These are phyloP conservation scores for Debaryomyces fabryi DNA, from an alignment of 1,139 yeast genomes.

Conservation along the genomic window DNA sequence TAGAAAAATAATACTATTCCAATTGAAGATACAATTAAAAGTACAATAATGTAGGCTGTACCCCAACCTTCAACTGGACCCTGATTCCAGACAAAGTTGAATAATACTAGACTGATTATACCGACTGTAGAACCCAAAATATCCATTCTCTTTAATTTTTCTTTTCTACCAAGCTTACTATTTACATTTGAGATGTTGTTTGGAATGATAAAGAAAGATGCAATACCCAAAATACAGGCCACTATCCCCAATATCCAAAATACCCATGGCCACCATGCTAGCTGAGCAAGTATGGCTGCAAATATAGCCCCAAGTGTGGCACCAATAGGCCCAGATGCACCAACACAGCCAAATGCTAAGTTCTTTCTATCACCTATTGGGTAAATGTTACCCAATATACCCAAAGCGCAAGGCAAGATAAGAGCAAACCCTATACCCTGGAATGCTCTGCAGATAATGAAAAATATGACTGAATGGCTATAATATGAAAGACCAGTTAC, in stretches of 20 bases:
- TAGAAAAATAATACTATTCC: conserved; percentile 35
- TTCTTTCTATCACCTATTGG: conserved; percentile 51
- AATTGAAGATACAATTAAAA: conserved; percentile 44
- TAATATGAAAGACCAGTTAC: conserved; percentile 53
- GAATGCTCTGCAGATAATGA: conserved; percentile 53
- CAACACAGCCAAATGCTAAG: conserved; percentile 52
- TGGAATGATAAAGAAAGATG: conserved; percentile 40
- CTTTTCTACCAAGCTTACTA: not conserved
- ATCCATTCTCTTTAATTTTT: conserved; percentile 33
- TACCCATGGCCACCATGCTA: conserved; percentile 56
- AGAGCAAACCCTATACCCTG: conserved; percentile 60
- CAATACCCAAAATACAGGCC: conserved; percentile 28
- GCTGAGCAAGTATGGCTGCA: conserved; percentile 49
- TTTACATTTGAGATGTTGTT: conserved; percentile 11
- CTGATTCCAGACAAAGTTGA: conserved; percentile 58
- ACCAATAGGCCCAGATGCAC: conserved; percentile 59
- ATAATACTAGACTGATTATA: conserved; percentile 47
- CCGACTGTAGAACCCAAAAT: conserved; percentile 50
- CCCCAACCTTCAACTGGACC: conserved; percentile 58
- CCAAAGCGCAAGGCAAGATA: conserved; percentile 55
- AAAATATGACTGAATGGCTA: conserved; percentile 45
- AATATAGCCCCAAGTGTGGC: conserved; percentile 53
- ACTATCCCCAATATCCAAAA: conserved; percentile 49
- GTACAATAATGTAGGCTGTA: conserved; percentile 45
- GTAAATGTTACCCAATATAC: conserved; percentile 52